Conservation (phyloP, 805 yeast genomes). For the Cyberlindnera americana region DNA sequence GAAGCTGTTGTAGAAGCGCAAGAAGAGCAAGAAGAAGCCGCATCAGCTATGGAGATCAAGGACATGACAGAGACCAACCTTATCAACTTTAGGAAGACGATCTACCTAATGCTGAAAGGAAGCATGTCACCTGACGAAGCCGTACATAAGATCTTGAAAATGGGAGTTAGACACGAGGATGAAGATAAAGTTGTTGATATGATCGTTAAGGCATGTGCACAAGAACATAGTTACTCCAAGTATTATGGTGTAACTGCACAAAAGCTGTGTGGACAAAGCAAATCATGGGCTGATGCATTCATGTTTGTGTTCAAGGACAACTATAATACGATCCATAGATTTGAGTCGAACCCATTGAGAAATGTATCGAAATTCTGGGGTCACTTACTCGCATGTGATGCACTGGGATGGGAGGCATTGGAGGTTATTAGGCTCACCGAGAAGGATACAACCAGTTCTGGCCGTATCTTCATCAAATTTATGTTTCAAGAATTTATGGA, state of each 20-base stretch:
- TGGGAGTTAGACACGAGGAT: conserved; percentile 40
- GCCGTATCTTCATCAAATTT: conserved; percentile 77
- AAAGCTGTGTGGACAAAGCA: conserved; percentile 48
- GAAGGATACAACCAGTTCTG: conserved; percentile 69
- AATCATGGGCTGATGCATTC: conserved; percentile 58
- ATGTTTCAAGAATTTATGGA: conserved; percentile 74
- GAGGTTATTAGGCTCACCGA: conserved; percentile 59
- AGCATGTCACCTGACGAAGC: conserved; percentile 92
- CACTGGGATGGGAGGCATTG: conserved; percentile 60
- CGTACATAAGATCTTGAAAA: conserved; percentile 71
- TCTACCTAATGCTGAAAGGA: conserved; percentile 82
- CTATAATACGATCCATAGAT: conserved; percentile 58
- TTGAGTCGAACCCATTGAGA: conserved; percentile 69
- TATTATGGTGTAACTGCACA: conserved; percentile 77
- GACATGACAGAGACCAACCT: conserved; percentile 70
- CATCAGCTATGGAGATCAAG: conserved; percentile 31
- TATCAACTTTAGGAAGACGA: conserved; percentile 64
- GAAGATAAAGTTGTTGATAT: conserved; percentile 62
- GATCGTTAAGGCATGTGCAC: conserved; percentile 76
- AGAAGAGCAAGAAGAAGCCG: background rate
- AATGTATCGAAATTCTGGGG: conserved; percentile 87
- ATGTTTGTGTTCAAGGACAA: conserved; percentile 48
- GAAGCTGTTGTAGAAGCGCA: background rate
- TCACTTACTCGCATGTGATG: conserved; percentile 69
- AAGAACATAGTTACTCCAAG: conserved; percentile 83